Base-by-base conservation (phyloP, 768 basidiomycete species). In the Dioszegia hungarica region DNA sequence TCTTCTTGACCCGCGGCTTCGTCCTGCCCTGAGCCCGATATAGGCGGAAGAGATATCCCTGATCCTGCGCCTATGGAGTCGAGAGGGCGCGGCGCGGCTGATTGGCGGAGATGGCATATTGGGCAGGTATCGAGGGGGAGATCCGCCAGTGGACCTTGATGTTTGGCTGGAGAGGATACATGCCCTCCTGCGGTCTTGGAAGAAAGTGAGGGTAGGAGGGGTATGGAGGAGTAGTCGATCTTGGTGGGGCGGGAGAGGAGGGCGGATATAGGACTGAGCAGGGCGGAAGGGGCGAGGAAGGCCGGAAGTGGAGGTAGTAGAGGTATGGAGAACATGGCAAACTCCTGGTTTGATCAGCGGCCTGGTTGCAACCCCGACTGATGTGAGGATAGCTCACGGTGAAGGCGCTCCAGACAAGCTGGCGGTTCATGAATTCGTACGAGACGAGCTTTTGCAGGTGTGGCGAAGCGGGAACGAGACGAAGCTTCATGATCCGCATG, bases 341-440 rank as follows among this genome's bases (percentile, higher is more conserved):
- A 97, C 82, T 98, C 93, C 94, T 98, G 61, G 27, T 17, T 28
- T 20, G 25, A 5, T 43, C n/a, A 54, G 38, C 22, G 40, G 5
- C 5, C 10, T n/a, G 14, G 20, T 5, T 11, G 27, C 5, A 33
- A 54, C 24, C 2, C 9, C 19, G 2, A 11, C 9, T 48, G 24
- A 8, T 40, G 5, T 22, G 19, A 15, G 29, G 22, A 10, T 28
- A 14, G 44, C 89, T 53, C 70, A 94, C 94, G 6, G 95, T 98
- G 75, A 98, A 94, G 0, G 91, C 89, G 72, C 93, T 90, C 95
- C 95, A 99, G 53, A 99, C 95, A 83, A 99, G 89, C 75, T 98
- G 94, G 64, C 95, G 88, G 68, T 98, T 97, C 90, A 98, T 94
- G 69, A 92, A 98, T 70, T 98, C 95, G 76, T 95, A 99, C 69